These are phyloP conservation scores for Abrus pulchellus DNA, from an alignment of 306 rosid species.

Conservation along the genomic window DNA sequence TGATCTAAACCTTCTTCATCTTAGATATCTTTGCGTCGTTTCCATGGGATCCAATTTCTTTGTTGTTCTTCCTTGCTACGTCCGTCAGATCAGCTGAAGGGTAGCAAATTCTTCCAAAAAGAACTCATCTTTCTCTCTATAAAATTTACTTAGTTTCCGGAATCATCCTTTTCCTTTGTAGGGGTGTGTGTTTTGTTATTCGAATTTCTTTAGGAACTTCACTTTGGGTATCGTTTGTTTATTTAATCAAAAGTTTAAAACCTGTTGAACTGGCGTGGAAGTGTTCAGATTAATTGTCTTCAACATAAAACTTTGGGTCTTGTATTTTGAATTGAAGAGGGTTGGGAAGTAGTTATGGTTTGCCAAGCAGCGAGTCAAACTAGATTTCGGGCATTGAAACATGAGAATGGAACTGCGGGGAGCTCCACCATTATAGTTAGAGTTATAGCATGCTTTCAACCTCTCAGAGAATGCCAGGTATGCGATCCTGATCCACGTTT, in stretches of 20 bases:
- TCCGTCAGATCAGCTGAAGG: slow-evolving; percentile 88
- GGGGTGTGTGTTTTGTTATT: background rate
- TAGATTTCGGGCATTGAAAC: slow-evolving; percentile 97
- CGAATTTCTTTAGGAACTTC: slow-evolving; percentile 12
- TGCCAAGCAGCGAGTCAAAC: slow-evolving; percentile 98
- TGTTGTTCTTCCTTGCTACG: slow-evolving; percentile 84
- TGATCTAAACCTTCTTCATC: background rate
- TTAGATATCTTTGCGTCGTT: background rate
- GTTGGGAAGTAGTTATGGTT: slow-evolving; percentile 88
- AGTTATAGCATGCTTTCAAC: slow-evolving; percentile 95
- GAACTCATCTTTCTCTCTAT: background rate
- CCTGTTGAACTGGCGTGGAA: slow-evolving; percentile 13
- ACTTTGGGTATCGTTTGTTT: slow-evolving; percentile 8
- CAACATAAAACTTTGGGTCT: slow-evolving; percentile 52
- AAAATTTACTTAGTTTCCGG: background rate
- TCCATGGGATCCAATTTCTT: slow-evolving; percentile 86
- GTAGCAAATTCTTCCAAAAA: background rate
- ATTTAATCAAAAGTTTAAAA: slow-evolving; percentile 1
- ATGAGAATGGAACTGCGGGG: slow-evolving; percentile 88
- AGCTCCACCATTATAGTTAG: slow-evolving; percentile 83
- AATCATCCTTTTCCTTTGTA: background rate
- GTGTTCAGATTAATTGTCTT: slow-evolving; percentile 46
- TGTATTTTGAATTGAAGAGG: slow-evolving; percentile 60
- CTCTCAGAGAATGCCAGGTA: slow-evolving; percentile 98
- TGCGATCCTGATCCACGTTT: slow-evolving; percentile 46